These are phyloP conservation scores for Lagenaria siceraria DNA, from an alignment of 306 rosid genomes.

Conservation along the genomic window DNA sequence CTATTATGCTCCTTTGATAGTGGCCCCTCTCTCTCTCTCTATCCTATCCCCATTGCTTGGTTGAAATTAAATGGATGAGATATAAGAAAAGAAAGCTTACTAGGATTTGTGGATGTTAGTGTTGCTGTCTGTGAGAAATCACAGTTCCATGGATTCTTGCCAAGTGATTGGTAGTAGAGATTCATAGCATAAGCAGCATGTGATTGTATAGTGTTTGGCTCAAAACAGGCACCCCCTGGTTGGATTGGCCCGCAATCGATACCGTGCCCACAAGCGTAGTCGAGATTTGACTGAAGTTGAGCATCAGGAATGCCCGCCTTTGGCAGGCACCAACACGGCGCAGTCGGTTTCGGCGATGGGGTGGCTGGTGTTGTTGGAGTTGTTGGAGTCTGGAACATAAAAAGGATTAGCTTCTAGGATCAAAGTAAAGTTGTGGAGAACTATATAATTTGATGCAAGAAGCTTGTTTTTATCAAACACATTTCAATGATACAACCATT, in stretches of 20 bases:
- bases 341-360: constrained; percentile 29
- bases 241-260: constrained; percentile 60
- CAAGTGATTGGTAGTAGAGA: constrained; percentile 55
- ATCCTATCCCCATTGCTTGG: not conserved
- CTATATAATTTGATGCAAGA: not conserved
- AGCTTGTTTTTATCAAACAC: not conserved
- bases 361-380: constrained; percentile 28
- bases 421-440: not conserved
- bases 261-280: constrained; percentile 54
- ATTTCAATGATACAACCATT: not conserved
- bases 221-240: constrained; percentile 72
- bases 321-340: constrained; percentile 60
- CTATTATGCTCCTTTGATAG: not conserved
- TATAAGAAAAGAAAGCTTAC: constrained; percentile 29
- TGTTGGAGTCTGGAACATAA: constrained; percentile 23
- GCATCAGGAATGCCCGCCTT: constrained; percentile 47
- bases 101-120: constrained; percentile 70
- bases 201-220: constrained; percentile 53
- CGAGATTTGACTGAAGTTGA: constrained; percentile 57
- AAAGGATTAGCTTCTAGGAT: not conserved
- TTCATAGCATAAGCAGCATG: constrained; percentile 92
- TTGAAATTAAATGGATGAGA: not conserved
- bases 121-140: constrained; percentile 81
- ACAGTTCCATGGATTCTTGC: constrained; percentile 56
- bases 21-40: not conserved